Conservation (phyloP, 208 protist genomes). For the Wallacemonas sp. region DNA sequence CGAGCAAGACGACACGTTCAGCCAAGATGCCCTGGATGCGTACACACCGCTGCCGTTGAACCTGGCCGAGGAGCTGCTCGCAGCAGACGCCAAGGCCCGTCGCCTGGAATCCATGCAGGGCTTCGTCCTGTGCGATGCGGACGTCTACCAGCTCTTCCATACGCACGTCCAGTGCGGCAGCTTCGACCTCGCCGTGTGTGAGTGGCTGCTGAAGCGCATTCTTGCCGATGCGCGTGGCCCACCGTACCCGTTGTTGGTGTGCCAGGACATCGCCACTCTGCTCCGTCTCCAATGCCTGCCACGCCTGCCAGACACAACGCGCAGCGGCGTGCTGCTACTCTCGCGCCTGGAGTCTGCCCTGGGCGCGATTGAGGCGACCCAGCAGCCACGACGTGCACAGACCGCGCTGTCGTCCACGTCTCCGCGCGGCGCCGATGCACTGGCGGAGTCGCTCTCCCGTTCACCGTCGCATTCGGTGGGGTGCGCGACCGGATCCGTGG, state of each 20-base stretch:
- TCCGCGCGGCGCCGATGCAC: too few relatives aligned
- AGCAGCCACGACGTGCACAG: background rate
- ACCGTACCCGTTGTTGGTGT: slow-evolving; percentile 35
- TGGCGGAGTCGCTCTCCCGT: background rate
- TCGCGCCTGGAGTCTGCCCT: slow-evolving; percentile 2
- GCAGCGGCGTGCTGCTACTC: slow-evolving; percentile 11
- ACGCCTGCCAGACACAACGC: slow-evolving; percentile 29
- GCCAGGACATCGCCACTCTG: slow-evolving; percentile 28
- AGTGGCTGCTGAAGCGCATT: slow-evolving; percentile 37
- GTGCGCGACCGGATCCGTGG: background rate
- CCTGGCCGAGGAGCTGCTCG: slow-evolving; percentile 50
- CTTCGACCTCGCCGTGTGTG: slow-evolving; percentile 30
- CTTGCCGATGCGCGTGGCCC: slow-evolving; percentile 35
- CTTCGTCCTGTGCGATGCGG: slow-evolving; percentile 64
- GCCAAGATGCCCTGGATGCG: background rate
- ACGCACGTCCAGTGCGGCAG: slow-evolving; percentile 48
- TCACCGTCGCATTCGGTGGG: background rate
- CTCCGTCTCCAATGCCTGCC: slow-evolving; percentile 25
- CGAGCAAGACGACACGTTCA: background rate
- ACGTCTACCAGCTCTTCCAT: slow-evolving; percentile 59
- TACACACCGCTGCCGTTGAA: slow-evolving; percentile 32
- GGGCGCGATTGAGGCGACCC: background rate
- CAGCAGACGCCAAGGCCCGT: slow-evolving; percentile 45
- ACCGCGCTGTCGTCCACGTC: too few relatives aligned
- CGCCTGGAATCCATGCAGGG: slow-evolving; percentile 52